Evolutionary conservation across 2,329 filamentous ascomycete genomes (phyloP).

Genomic region (Emmonsiellopsis sp.): DNA sequence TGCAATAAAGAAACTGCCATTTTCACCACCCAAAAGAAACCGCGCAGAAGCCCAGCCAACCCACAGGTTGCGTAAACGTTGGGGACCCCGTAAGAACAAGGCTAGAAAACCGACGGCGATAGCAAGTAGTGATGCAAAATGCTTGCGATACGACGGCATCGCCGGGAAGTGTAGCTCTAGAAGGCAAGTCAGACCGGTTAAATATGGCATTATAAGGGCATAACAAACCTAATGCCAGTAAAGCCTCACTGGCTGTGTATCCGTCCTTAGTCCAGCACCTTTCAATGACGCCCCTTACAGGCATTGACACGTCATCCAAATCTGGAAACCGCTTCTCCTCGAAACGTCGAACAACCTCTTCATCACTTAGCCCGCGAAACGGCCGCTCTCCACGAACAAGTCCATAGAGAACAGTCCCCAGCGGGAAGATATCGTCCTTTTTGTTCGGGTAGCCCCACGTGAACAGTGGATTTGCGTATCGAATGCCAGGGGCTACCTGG

Average conservation of each 20-base stretch:
- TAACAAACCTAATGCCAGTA: not conserved
- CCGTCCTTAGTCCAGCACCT: not conserved
- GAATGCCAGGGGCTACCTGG: not conserved
- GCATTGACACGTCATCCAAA: not conserved
- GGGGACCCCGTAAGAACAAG: not conserved
- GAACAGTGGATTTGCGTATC: conserved; percentile 1
- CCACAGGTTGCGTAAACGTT: not conserved
- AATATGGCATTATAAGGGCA: not conserved
- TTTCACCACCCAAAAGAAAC: too few species aligned
- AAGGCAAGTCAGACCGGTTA: not conserved
- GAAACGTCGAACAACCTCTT: not conserved
- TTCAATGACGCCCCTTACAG: not conserved
- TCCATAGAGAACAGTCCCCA: conserved; percentile 1
- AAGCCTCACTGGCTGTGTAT: not conserved
- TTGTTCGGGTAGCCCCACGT: not conserved
- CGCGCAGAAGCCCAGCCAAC: too few species aligned
- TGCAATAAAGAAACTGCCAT: too few species aligned
- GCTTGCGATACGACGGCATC: not conserved
- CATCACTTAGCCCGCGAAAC: not conserved
- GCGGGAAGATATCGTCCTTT: not conserved
- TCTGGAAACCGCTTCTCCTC: not conserved
- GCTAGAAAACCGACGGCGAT: not conserved
- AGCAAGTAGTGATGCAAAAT: not conserved
- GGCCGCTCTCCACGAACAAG: not conserved
- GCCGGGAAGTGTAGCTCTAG: not conserved